These are phyloP conservation scores for Periconia macrospinosa DNA, from an alignment of 2,329 filamentous ascomycete species.

Conservation along the genomic window DNA sequence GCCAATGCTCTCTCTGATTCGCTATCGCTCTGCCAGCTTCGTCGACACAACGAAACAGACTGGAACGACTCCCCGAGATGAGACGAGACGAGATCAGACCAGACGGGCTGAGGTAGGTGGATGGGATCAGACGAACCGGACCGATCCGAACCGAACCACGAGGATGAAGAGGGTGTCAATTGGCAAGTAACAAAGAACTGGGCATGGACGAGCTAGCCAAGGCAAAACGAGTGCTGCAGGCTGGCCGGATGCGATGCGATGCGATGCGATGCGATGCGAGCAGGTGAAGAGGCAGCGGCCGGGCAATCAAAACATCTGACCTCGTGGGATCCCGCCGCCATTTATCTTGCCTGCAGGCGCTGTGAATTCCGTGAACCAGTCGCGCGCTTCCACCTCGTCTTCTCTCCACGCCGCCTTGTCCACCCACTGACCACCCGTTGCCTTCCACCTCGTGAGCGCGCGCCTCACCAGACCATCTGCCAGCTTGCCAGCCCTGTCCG, in stretches of 20 bases:
- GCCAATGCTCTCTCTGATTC: constrained; percentile 1
- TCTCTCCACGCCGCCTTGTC: no score
- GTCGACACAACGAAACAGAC: constrained; percentile 27
- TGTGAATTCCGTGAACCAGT: constrained; percentile 32
- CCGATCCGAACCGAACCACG: no score
- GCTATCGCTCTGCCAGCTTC: constrained; percentile 7
- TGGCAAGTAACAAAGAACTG: background rate
- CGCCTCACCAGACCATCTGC: constrained; percentile 39
- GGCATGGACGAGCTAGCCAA: no score
- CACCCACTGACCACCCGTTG: constrained; percentile 29
- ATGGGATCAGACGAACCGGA: no score
- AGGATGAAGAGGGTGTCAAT: no score
- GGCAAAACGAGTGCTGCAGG: constrained; percentile 10
- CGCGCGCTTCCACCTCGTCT: constrained; percentile 41
- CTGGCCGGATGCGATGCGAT: constrained; percentile 13
- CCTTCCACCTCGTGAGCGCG: constrained; percentile 33
- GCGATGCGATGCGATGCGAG: no score
- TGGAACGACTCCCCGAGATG: background rate
- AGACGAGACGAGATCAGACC: background rate
- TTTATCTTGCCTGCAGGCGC: constrained; percentile 42
- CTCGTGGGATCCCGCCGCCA: constrained; percentile 28
- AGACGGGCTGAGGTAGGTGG: no score
- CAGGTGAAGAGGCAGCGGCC: constrained; percentile 23
- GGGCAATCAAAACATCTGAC: constrained; percentile 23
- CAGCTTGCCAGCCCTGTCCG: constrained; percentile 17